Conservation (phyloP, 2,329 filamentous ascomycete genomes). For the Stachybotrys chartarum region DNA sequence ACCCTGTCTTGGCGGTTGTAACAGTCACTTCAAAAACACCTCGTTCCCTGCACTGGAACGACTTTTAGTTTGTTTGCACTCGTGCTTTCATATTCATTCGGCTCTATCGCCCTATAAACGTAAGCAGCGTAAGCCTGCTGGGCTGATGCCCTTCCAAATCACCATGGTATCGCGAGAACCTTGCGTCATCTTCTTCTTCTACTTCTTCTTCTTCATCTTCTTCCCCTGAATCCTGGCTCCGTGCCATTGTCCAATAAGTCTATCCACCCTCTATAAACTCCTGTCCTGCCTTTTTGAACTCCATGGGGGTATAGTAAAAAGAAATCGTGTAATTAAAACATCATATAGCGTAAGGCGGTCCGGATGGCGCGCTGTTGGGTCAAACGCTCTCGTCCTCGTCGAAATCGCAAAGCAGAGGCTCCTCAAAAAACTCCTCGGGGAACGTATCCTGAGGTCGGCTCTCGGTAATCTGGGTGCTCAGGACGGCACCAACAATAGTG, state of each 20-base stretch:
- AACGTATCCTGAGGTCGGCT: constrained; percentile 36
- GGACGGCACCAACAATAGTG: constrained; percentile 64
- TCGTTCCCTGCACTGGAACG: too few relatives aligned
- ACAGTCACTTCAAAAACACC: too few relatives aligned
- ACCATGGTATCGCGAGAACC: neutral
- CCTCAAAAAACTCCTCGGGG: constrained; percentile 28
- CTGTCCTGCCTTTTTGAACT: neutral
- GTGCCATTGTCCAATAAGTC: neutral
- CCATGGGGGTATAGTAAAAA: neutral
- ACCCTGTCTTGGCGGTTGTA: too few relatives aligned
- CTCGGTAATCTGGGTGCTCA: constrained; percentile 72
- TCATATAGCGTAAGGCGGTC: neutral
- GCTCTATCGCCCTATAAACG: too few relatives aligned
- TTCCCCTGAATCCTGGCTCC: neutral
- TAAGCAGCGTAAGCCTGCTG: neutral
- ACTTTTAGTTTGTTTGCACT: too few relatives aligned
- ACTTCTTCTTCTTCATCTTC: neutral
- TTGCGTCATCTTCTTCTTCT: neutral
- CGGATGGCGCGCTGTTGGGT: neutral
- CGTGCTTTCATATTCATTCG: too few relatives aligned
- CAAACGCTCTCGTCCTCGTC: constrained; percentile 23
- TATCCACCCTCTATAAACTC: neutral
- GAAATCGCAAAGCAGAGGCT: constrained; percentile 24
- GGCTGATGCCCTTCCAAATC: neutral
- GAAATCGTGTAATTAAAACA: constrained; percentile 1